Evolutionary conservation across 1,284 basidiomycete genomes (phyloP).

Genomic region (Melampsora larici-populina): DNA sequence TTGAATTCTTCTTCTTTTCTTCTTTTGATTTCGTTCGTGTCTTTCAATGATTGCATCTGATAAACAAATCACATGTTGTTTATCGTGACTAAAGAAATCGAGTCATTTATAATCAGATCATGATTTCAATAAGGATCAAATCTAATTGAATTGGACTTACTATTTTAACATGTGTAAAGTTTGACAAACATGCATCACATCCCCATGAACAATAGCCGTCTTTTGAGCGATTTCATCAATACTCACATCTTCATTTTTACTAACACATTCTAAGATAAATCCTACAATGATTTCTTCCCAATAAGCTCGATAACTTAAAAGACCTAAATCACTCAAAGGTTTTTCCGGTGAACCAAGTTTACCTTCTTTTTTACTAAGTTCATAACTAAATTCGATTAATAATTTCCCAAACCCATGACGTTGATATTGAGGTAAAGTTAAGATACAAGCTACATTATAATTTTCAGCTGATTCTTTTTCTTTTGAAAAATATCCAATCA

Average conservation of each 20-base stretch:
- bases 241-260: constrained; percentile 66
- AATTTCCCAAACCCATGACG: constrained; percentile 91
- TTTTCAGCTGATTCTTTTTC: constrained; percentile 97
- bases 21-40: constrained; percentile 77
- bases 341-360: constrained; percentile 97
- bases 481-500: constrained; percentile 98
- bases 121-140: not conserved
- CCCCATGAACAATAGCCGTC: constrained; percentile 92
- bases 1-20: constrained; percentile 74
- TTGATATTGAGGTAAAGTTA: constrained; percentile 96
- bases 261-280: constrained; percentile 66
- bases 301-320: constrained; percentile 90
- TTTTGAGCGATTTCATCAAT: constrained; percentile 96
- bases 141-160: constrained; percentile 51
- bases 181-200: constrained; percentile 98
- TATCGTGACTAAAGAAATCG: constrained; percentile 63
- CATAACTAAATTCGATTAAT: constrained; percentile 97
- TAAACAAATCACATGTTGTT: constrained; percentile 87
- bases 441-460: constrained; percentile 98
- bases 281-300: constrained; percentile 98
- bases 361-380: constrained; percentile 91
- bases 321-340: constrained; percentile 87
- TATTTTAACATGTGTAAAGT: constrained; percentile 93
- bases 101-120: not conserved
- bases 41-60: constrained; percentile 87